Conservation (phyloP, 2,329 filamentous ascomycete species). For the Neurospora sp. region DNA sequence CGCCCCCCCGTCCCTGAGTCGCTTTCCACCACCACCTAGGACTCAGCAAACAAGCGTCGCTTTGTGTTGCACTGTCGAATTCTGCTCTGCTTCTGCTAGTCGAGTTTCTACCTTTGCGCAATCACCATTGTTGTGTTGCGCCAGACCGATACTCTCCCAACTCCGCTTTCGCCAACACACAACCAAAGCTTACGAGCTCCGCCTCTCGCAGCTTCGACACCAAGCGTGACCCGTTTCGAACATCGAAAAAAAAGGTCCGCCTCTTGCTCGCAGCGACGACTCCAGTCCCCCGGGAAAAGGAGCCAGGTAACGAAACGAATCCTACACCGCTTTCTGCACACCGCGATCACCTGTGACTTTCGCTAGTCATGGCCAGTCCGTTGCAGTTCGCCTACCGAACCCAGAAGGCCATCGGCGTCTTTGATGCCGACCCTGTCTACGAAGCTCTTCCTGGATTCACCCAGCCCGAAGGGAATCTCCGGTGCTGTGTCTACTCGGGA, state of each 20-base stretch:
- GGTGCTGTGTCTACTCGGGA: slow-evolving; percentile 90
- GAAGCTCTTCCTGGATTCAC: slow-evolving; percentile 71
- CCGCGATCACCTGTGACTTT: slow-evolving; percentile 60
- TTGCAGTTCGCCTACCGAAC: slow-evolving; percentile 97
- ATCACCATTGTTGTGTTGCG: slow-evolving; percentile 4
- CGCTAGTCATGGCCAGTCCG: slow-evolving; percentile 84
- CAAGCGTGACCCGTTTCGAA: not conserved
- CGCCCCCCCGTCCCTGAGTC: not conserved
- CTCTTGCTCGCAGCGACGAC: slow-evolving; percentile 1
- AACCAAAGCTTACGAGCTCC: not conserved
- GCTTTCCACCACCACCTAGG: not conserved
- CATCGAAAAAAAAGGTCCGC: not conserved
- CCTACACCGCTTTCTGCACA: slow-evolving; percentile 17
- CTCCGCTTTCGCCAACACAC: not conserved
- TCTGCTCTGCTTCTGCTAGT: not conserved
- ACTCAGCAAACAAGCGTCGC: not conserved
- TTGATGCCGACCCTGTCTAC: slow-evolving; percentile 86
- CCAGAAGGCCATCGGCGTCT: slow-evolving; percentile 88
- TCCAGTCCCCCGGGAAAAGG: slow-evolving; percentile 6
- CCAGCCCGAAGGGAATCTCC: slow-evolving; percentile 85
- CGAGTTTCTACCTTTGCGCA: not conserved
- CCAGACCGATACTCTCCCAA: not conserved
- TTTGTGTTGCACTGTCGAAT: not conserved
- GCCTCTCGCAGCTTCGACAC: not conserved
- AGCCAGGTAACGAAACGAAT: slow-evolving; percentile 16